phyloP scores from a whole-genome alignment of 441 rosid species.

The Pelargonium fulgidum region DNA sequence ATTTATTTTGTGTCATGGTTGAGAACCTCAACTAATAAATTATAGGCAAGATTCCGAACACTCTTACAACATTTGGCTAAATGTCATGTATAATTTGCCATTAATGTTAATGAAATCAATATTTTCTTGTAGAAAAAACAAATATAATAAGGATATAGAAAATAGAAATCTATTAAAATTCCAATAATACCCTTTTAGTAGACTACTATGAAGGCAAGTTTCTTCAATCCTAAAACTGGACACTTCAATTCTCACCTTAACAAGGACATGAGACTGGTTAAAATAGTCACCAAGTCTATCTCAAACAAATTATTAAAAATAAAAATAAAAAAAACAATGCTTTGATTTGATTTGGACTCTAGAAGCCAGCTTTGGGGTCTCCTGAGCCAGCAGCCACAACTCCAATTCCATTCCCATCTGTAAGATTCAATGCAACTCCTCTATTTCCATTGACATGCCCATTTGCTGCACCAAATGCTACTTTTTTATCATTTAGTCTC shows the following conservation, averaged over 20 bases:
- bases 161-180: too few species aligned
- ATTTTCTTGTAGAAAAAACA: too few species aligned
- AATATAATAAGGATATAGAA: too few species aligned
- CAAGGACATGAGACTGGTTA: neutral
- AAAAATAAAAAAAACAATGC: neutral
- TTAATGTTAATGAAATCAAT: too few species aligned
- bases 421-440: conserved; percentile 10
- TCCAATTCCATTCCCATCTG: conserved; percentile 35
- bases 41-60: too few species aligned
- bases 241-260: neutral
- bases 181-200: too few species aligned
- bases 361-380: conserved; percentile 68
- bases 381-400: conserved; percentile 71
- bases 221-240: neutral
- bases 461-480: conserved; percentile 32
- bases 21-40: too few species aligned
- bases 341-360: neutral
- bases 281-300: neutral
- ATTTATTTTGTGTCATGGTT: too few species aligned
- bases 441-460: conserved; percentile 9
- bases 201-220: too few species aligned
- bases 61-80: too few species aligned
- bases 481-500: conserved; percentile 46
- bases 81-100: too few species aligned
- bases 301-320: neutral